Conservation (phyloP, 805 yeast genomes). For the Lipomyces lipofer region DNA sequence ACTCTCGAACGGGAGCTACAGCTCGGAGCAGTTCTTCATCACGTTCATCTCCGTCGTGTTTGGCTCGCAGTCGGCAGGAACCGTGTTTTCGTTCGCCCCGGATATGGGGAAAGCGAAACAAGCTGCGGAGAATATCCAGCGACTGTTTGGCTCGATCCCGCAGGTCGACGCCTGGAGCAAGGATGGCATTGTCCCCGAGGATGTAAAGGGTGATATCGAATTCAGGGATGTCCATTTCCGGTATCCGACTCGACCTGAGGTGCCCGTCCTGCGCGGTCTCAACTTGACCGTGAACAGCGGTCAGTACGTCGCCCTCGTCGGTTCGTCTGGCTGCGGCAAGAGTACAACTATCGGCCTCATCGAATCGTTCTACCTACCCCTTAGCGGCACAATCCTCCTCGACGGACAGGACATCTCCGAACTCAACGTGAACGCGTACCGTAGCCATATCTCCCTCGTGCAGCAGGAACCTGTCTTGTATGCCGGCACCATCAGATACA, state of each 20-base stretch:
- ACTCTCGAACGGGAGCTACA: conserved; percentile 36
- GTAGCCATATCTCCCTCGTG: conserved; percentile 58
- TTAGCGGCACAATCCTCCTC: conserved; percentile 50
- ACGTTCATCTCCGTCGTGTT: conserved; percentile 44
- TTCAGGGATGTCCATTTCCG: conserved; percentile 45
- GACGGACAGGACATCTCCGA: conserved; percentile 54
- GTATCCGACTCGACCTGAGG: conserved; percentile 38
- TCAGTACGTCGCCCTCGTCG: conserved; percentile 85
- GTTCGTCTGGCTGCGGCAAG: conserved; percentile 67
- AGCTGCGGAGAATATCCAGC: conserved; percentile 41
- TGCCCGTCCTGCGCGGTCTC: conserved; percentile 35
- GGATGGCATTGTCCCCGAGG: conserved; percentile 36
- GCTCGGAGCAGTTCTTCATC: conserved; percentile 41
- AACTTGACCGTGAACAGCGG: conserved; percentile 60
- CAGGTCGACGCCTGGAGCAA: conserved; percentile 39
- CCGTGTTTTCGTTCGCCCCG: conserved; percentile 45
- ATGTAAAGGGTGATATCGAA: conserved; percentile 50
- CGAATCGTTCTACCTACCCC: conserved; percentile 54
- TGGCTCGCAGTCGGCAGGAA: conserved; percentile 48
- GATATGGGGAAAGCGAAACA: conserved; percentile 47
- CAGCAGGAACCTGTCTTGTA: conserved; percentile 64
- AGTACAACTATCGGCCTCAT: conserved; percentile 52
- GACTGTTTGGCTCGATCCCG: conserved; percentile 40
- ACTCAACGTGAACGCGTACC: conserved; percentile 52
- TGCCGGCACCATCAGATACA: conserved; percentile 78